Base-by-base conservation (phyloP, 768 basidiomycete genomes). In the Lactarius tabidus region DNA sequence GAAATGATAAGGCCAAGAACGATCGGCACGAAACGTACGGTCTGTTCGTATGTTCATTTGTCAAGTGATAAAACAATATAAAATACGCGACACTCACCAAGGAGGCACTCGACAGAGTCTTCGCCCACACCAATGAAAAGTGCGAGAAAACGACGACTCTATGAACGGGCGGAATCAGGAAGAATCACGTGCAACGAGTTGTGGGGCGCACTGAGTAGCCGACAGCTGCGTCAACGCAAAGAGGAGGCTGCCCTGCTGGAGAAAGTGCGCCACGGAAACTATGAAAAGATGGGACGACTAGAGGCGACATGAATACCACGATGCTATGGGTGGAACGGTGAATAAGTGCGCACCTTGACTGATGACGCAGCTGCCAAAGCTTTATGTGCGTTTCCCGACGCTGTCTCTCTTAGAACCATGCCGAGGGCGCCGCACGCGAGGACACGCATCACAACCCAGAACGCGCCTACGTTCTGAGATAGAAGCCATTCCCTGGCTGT, bases 381-480 rank as follows among this genome's bases (percentile, higher is more conserved):
- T 70, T 81, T 85, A 57, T 78, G 76, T 66, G 84, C 72, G 70
- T 85, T 80, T 5, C 83, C 83, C 0, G 83, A 85, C 56, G 78
- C 65, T 1, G 76, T 80, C 66, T 86, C 85, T 86, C 88, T 86
- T 23, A 84, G 74, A 53, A 89, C 69, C 51, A 84, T 81, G 23
- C 84, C 85, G 60, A 90, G 70, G n/a, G 84, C 87, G n/a, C 85
- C 88, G 69, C 85, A 84, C 3, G 87, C 88, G 59, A 92, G 77
- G 57, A 90, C 81, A 67, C 89, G 79, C 77, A 91, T 86, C 38
- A 88, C 79, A 17, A 90, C 79, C 91, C 90, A 92, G 71, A 91
- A 87, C 10, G 88, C 82, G 8, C 87, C 86, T 26, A 87, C 82
- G 73, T 90, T 86, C 43, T 82, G 81, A 20, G 84, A 78, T 55